A percentile compares a stretch with the other conserved stretches of the same genome.
These are phyloP conservation scores for Penicillium nordicum DNA, from an alignment of 2,329 filamentous ascomycete genomes.

Conservation along the genomic window DNA sequence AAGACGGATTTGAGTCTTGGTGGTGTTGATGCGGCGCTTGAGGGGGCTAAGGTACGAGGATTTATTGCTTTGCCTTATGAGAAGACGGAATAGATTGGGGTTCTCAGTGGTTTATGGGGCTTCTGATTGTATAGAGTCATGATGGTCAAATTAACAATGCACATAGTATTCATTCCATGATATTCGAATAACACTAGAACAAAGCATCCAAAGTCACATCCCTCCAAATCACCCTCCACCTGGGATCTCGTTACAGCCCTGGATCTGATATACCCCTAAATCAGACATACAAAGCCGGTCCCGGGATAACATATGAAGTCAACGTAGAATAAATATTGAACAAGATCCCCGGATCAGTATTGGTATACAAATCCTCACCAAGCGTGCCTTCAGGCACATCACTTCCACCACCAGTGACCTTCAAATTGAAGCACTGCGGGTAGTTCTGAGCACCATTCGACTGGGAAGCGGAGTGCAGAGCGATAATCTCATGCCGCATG, in stretches of 20 bases:
- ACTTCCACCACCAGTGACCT: conserved; percentile 53
- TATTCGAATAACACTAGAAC: background rate
- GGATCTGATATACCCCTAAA: conserved; percentile 8
- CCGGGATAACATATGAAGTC: conserved; percentile 48
- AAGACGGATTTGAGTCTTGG: conserved; percentile 30
- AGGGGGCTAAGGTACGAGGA: conserved; percentile 31
- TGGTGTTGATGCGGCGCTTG: conserved; percentile 27
- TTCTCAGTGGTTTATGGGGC: background rate
- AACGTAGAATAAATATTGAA: conserved; percentile 54
- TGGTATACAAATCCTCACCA: conserved; percentile 55
- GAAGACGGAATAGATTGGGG: conserved; percentile 12
- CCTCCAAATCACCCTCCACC: too few relatives aligned
- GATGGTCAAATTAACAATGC: background rate
- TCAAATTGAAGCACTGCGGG: conserved; percentile 56
- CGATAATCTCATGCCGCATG: conserved; percentile 53
- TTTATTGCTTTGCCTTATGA: conserved; percentile 42
- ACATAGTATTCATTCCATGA: background rate
- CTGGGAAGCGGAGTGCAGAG: conserved; percentile 44
- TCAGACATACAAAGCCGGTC: conserved; percentile 37
- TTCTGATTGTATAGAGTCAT: background rate
- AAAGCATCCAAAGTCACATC: background rate
- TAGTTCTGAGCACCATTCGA: conserved; percentile 50
- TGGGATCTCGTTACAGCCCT: too few relatives aligned
- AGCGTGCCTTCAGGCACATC: conserved; percentile 44
- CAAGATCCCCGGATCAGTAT: conserved; percentile 54